Evolutionary conservation across 1,139 yeast species (phyloP), one percentile per base, ranked within the genome.

Genomic region (Pichia terricola): DNA sequence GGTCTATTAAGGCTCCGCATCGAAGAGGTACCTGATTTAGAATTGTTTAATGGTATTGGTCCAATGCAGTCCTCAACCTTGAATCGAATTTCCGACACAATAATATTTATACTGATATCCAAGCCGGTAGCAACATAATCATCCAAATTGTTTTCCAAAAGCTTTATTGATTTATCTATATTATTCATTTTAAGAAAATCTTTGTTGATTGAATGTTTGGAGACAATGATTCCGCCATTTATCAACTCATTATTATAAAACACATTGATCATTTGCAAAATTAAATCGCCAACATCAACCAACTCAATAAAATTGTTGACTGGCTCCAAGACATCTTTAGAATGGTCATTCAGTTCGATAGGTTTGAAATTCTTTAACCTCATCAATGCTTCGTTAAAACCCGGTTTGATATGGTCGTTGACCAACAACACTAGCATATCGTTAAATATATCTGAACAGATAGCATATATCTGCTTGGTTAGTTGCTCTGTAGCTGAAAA

Each of bases 41-140:
- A 45, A 16, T 34, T 41, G 11, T 41, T 26, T 2, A 42, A 9
- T 16, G 53, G 47, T 4, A 50, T 38, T 6, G 43, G 43, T 9
- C 53, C 53, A 39, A 49, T 39, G 10, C 34, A 34, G 28, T 45
- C 45, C 27, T 49, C 52, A 33, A 50, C 39, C 26, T 49, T 48
- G 4, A 45, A 41, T 27, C 40, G 40, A 35, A 89, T 77, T 59
- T 89, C 95, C 52, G 77, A 81, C 62, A 88, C 81, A 41, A 91
- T 69, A 8, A 88, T 89, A 52, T 86, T 95, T 39, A 91, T 86
- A 39, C 97, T 96, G 22, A 85, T 73, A 56, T 87, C 89, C 36
- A 91, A 70, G 0, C 98, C 98, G 57, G 83, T 87, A 0, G 97
- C 98, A 28, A 91, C 96, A 57, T 75, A 82, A 44, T 79, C 86